Conservation (phyloP, 2,329 filamentous ascomycete genomes). For the Tolypocladium tundrense region DNA sequence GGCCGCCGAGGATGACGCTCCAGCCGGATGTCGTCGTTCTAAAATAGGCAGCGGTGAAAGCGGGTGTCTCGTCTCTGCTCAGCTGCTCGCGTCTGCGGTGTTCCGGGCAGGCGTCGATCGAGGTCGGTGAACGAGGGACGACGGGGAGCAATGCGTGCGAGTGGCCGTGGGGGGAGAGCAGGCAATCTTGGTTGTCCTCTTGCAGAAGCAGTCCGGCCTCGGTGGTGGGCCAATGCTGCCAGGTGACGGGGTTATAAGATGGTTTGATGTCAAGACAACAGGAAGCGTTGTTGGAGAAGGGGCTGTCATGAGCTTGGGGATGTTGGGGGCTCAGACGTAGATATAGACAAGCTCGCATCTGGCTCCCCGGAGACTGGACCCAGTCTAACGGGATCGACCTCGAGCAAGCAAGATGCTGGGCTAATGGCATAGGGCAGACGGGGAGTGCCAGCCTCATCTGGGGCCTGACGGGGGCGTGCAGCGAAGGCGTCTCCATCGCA, state of each 20-base stretch:
- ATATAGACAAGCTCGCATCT: conserved; percentile 6
- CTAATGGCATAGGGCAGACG: conserved; percentile 6
- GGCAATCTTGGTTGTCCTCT: not conserved
- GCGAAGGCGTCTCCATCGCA: not conserved
- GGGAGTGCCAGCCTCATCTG: conserved; percentile 10
- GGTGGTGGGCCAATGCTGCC: not conserved
- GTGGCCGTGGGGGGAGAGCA: not conserved
- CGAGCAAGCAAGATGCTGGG: conserved; percentile 2
- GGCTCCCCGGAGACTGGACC: conserved; percentile 3
- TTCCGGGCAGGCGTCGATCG: not conserved
- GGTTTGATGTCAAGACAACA: not conserved
- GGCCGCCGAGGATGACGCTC: not conserved
- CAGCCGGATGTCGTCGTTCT: not conserved
- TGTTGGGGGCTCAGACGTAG: conserved; percentile 9
- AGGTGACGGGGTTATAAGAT: not conserved
- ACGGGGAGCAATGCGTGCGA: not conserved
- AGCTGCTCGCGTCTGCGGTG: not conserved
- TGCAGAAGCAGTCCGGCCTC: not conserved
- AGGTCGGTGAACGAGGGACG: not conserved
- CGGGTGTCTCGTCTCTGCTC: not conserved
- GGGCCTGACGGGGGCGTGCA: conserved; percentile 3
- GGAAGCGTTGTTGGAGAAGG: not conserved
- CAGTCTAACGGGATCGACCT: conserved; percentile 6
- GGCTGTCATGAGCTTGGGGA: not conserved
- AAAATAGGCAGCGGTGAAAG: not conserved